Base-by-base conservation (phyloP, 495 filamentous ascomycete species). In the Astrocystis sublimbata region DNA sequence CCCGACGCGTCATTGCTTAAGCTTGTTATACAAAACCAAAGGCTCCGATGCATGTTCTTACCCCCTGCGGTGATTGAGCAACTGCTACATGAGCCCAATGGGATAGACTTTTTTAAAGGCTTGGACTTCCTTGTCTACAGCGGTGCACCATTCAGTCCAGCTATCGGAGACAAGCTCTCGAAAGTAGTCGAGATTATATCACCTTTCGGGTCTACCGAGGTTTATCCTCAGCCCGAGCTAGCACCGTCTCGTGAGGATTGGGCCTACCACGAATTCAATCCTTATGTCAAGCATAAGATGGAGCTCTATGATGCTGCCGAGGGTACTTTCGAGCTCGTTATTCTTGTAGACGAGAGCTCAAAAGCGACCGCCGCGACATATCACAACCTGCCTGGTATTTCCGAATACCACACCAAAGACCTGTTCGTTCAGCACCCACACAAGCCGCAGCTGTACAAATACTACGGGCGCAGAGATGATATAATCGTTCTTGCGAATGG, bases 401-500 rank as follows among this genome's bases (percentile, higher is more conserved):
- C 13, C 0, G 30, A 49, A n/a, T 58, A 24, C 15, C 41, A 33
- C n/a, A 58, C 56, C 0, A 47, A 47, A n/a, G 56, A 58, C n/a
- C 8, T 58, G 6, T 58, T 58, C 19, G 31, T 49, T 24, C 40
- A 6, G 3, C 41, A 58, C 10, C 15, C 56, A 13, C 8, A 35
- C 0, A 58, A 58, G 31, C 28, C 56, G 1, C 1, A 24, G 0
- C 26, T 58, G 1, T 58, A 5, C 41, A 88, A 86, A 57, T 89
- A 86, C 57, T 65, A 82, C 15, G 79, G 77, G 4, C 76, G 88
- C 5, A 65, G 81, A 2, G 88, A 91, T 60, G 85, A 88, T 60
- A 75, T 79, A 0, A 77, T 90, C 12, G 85, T 81, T 0, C 78
- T 90, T 4, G 68, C 79, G 6, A 90, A 85, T 53, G 87, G 87